Evolutionary conservation across 352 stramenopile species (phyloP), one percentile per base, ranked within the genome.

Genomic region (Pythium guiyangense): DNA sequence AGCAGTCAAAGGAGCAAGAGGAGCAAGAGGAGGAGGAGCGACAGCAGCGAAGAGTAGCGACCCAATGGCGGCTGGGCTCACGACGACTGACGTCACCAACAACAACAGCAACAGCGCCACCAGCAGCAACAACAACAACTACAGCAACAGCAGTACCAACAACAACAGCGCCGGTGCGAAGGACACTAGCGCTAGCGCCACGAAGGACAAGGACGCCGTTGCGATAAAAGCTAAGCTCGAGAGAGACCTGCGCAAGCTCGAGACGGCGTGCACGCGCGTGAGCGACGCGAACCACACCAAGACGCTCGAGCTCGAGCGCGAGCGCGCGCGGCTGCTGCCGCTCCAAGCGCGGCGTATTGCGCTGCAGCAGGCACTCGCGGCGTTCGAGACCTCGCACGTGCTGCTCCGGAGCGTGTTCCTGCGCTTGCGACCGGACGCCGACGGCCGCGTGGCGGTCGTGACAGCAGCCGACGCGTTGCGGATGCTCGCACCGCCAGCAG

Each of bases 261-360:
- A 86, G 37, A 53, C 72, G 44, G 61, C 57, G 20, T 26, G 67
- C 0, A 54, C 68, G 26, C 61, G 57, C 17, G 65, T 68, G 12
- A 66, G 73, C 22, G 73, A 87, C 37, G 69, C 86, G 20, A 60
- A 75, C 15, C 65, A 70, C 11, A 29, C 71, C 17, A 80, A 71
- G 71, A 54, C 63, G 27, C 67, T 86, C 4, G 63, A 54, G 17
- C 68, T 71, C 18, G 74, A 85, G 29, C 80, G 73, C 12, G 73
- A 86, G 52, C 71, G 74, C 26, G 77, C 77, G 6, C 63, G 68
- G 10, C 47, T 85, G 12, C 37, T 57, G 6, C 79, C 77, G 2
- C 27, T 90, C 44, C 57, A 72, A 18, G 51, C 59, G 0, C 77
- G 79, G 9, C 48, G 79, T 6, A 44, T 35, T 6, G 37, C 12